Conservation (phyloP, 306 rosid species). For the Ormosia emarginata region DNA sequence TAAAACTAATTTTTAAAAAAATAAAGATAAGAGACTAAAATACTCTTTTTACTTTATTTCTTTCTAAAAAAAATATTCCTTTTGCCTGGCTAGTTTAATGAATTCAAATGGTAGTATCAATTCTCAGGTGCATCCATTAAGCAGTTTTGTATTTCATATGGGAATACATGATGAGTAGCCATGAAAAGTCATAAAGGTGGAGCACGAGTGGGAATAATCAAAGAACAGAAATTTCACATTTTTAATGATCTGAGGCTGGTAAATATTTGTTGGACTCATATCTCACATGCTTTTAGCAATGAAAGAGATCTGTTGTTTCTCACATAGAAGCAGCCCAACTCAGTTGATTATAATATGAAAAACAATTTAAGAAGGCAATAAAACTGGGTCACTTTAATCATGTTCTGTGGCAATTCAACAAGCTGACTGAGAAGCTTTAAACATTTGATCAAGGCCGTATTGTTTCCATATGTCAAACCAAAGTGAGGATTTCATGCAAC, state of each 20-base stretch:
- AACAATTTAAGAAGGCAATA: not conserved
- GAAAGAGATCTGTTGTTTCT: conserved; percentile 7
- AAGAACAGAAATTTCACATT: not conserved
- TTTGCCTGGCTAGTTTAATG: not conserved
- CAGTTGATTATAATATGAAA: not conserved
- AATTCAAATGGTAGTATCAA: not conserved
- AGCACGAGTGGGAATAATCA: not conserved
- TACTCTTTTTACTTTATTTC: too few relatives aligned
- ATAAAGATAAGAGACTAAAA: too few relatives aligned
- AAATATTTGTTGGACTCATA: not conserved
- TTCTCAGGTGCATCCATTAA: not conserved
- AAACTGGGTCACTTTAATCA: not conserved
- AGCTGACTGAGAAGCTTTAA: not conserved
- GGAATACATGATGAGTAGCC: too few relatives aligned
- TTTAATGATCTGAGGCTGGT: not conserved
- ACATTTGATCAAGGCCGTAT: not conserved
- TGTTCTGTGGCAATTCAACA: not conserved
- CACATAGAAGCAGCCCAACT: not conserved
- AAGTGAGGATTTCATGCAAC: not conserved
- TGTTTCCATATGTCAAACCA: not conserved
- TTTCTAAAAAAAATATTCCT: not conserved
- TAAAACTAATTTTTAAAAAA: too few relatives aligned
- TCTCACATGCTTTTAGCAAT: not conserved
- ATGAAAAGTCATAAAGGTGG: not conserved
- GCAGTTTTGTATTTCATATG: not conserved